Conservation (phyloP, 2,329 filamentous ascomycete genomes). For the Arthrocladium fulminans region DNA sequence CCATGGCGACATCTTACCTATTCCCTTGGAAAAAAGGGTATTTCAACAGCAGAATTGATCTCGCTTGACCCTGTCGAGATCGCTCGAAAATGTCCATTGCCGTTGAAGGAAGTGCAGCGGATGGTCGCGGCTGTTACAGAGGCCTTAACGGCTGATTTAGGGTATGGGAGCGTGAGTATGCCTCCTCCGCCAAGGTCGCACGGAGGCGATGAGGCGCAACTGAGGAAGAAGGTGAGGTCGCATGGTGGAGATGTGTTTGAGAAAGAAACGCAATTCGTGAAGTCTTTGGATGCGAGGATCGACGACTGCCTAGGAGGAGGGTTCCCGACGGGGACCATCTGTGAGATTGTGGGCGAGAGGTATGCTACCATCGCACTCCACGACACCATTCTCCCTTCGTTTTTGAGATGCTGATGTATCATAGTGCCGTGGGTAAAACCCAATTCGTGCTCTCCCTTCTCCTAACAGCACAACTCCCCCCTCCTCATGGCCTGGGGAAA, state of each 20-base stretch:
- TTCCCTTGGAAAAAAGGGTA: conserved; percentile 64
- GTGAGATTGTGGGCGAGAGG: conserved; percentile 89
- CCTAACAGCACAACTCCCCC: conserved; percentile 71
- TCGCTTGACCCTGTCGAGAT: conserved; percentile 74
- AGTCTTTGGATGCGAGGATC: conserved; percentile 66
- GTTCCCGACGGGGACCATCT: conserved; percentile 69
- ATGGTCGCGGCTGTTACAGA: conserved; percentile 59
- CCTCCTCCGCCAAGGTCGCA: not conserved
- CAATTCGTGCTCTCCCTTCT: conserved; percentile 82
- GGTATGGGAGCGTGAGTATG: not conserved
- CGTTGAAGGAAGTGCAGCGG: conserved; percentile 68
- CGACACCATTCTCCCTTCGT: not conserved
- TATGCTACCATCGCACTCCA: conserved; percentile 25
- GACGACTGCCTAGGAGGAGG: conserved; percentile 69
- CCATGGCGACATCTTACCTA: conserved; percentile 67
- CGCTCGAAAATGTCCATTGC: conserved; percentile 74
- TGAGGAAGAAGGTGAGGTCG: conserved; percentile 28
- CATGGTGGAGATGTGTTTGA: conserved; percentile 48
- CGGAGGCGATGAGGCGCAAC: not conserved
- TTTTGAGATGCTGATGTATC: not conserved
- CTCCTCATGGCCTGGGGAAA: conserved; percentile 60
- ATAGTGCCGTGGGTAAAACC: conserved; percentile 81
- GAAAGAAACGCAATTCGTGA: conserved; percentile 30
- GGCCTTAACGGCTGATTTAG: conserved; percentile 56
- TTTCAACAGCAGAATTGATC: conserved; percentile 77